Percentiles rank a stretch among this genome's conserved stretches.
Evolutionary conservation across 1,284 basidiomycete genomes (phyloP).

Genomic region (Ustanciosporium gigantosporum): DNA sequence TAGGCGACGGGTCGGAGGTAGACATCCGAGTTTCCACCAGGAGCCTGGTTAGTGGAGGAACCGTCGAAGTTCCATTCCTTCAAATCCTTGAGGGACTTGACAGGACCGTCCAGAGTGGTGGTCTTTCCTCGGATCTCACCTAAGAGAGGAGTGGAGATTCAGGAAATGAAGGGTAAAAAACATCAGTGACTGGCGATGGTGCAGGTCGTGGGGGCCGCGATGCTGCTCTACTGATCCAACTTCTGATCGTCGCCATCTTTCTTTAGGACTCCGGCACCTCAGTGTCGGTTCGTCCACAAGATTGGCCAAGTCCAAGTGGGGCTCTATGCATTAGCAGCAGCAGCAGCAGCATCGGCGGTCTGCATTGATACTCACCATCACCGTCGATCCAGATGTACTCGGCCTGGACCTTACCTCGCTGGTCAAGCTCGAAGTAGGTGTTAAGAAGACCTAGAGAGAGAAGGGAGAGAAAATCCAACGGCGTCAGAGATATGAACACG

Average conservation of each 20-base stretch:
- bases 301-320: no score
- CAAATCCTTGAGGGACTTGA: slow-evolving; percentile 71
- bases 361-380: slow-evolving; percentile 66
- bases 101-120: slow-evolving; percentile 75
- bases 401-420: slow-evolving; percentile 56
- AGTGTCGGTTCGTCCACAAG: no score
- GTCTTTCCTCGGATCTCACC: slow-evolving; percentile 58
- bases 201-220: no score
- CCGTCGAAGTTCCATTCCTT: slow-evolving; percentile 99
- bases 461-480: neutral
- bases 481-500: neutral
- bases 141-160: slow-evolving; percentile 1
- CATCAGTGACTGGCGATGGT: no score
- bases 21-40: slow-evolving; percentile 93
- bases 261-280: no score
- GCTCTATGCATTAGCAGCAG: no score
- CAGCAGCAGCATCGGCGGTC: no score
- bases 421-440: slow-evolving; percentile 53
- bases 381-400: slow-evolving; percentile 62
- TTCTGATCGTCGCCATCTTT: no score
- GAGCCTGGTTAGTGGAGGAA: slow-evolving; percentile 65
- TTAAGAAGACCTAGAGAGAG: slow-evolving; percentile 38
- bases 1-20: slow-evolving; percentile 95
- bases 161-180: neutral
- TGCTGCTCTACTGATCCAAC: no score